Evolutionary conservation across 371 early-diverging fungal genomes (phyloP), one percentile per base, ranked within the genome.

Genomic region (Mortierella sp.): DNA sequence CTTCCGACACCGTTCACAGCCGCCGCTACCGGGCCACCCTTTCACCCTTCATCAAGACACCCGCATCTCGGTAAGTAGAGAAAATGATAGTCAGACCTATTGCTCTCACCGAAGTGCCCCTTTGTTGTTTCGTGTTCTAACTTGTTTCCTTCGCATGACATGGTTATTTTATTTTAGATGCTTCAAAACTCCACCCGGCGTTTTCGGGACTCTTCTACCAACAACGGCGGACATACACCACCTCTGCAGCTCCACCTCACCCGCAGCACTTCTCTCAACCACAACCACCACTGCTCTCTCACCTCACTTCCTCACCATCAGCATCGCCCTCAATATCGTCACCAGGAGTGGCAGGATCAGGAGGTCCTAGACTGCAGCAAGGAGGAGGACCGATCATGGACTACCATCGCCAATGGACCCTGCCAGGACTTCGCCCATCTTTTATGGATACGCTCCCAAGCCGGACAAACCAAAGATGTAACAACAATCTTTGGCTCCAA

Each of bases 131-230:
- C 2, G 0, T 29, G n/a, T 65, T 24, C 44, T 26, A 8, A 39
- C 26, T 40, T 47, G 19, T 22, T 73, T 41, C 43, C 29, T 65
- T 13, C 22, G 34, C 31, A 37, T 47, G 47, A 31, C 5, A 19
- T 39, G n/a, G 22, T 19, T 29, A 16, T 10, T 4, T n/a, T 39
- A 64, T 4, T 13, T 13, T 68, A 81, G 82, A 81, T 47, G 31
- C 82, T 5, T 70, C 82, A 24, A 68, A 74, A 26, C 52, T 74
- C 13, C 82, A 81, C 40, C 82, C 82, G 0, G 82, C 82, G 29
- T 81, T 81, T 43, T 77, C 77, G 9, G 82, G 82, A 6, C 71
- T 81, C 14, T 81, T 81, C 41, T 81, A 63, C 65, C 82, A 81
- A 61, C 82, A 81, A 39, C 77, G 81, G 40, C 70, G 81, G 40